Percentiles rank a stretch among this genome's conserved stretches.
These are phyloP conservation scores for Kingdonia uniflora DNA, from an alignment of 164 flowering plant genomes.

Conservation along the genomic window DNA sequence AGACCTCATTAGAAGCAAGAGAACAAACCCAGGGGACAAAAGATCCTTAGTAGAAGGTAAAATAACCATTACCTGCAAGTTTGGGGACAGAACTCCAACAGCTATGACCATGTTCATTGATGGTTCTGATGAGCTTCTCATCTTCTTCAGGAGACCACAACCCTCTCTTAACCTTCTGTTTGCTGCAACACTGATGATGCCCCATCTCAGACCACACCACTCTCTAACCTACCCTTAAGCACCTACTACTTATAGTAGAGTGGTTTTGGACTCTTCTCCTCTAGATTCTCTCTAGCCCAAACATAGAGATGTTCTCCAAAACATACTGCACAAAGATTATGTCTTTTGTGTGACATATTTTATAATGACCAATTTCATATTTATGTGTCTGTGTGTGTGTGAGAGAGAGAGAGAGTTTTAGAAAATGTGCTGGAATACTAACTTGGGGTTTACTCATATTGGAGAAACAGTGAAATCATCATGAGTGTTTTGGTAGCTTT, in stretches of 20 bases:
- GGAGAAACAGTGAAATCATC: constrained; percentile 17
- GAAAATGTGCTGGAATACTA: constrained; percentile 19
- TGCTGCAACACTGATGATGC: constrained; percentile 37
- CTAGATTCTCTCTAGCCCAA: neutral
- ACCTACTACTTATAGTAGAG: neutral
- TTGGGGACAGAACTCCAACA: constrained; percentile 39
- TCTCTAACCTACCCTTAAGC: neutral
- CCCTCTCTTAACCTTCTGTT: constrained; percentile 38
- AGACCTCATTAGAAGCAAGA: neutral
- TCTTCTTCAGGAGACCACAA: constrained; percentile 45
- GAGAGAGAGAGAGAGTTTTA: constrained; percentile 5
- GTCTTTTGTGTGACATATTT: neutral
- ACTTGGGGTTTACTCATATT: constrained; percentile 27
- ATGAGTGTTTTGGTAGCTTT: constrained; percentile 28
- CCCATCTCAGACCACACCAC: constrained; percentile 18
- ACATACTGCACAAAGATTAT: too few relatives aligned
- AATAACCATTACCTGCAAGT: constrained; percentile 20
- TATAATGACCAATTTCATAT: too few relatives aligned
- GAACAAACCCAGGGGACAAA: neutral
- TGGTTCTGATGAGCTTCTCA: constrained; percentile 29
- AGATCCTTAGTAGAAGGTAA: neutral
- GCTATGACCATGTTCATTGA: constrained; percentile 33
- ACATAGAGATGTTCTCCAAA: neutral
- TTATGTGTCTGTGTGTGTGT: neutral
- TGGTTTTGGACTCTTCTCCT: neutral